phyloP scores from a whole-genome alignment of 805 yeast genomes.

The Pichia thaimueangensis region DNA sequence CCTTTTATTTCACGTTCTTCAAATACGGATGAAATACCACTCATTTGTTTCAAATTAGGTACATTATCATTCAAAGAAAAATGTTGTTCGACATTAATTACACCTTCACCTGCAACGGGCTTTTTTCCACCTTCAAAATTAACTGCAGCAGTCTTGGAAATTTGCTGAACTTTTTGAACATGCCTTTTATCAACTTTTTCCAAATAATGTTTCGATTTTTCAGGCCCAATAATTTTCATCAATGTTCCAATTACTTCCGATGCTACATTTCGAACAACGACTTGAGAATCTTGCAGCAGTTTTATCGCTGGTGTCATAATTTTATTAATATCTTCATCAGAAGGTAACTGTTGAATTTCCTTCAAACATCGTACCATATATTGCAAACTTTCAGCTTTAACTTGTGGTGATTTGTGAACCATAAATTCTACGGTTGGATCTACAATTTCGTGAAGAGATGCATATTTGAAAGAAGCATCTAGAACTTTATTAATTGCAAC shows the following conservation, averaged over 20 bases:
- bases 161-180: conserved; percentile 55
- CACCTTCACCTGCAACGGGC: not conserved
- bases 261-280: conserved; percentile 72
- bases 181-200: conserved; percentile 72
- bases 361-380: conserved; percentile 60
- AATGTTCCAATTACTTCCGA: conserved; percentile 74
- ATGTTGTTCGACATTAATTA: not conserved
- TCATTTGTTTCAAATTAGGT: not conserved
- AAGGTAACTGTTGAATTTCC: conserved; percentile 43
- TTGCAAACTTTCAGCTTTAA: conserved; percentile 63
- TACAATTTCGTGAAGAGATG: conserved; percentile 48
- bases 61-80: not conserved
- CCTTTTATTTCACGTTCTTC: not conserved
- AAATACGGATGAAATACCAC: not conserved
- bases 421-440: conserved; percentile 55
- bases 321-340: conserved; percentile 44
- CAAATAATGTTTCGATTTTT: conserved; percentile 52
- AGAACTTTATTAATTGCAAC: conserved; percentile 65
- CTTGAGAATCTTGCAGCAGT: conserved; percentile 75
- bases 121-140: conserved; percentile 16
- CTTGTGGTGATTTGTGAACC: conserved; percentile 78
- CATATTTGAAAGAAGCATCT: conserved; percentile 50
- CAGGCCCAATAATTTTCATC: conserved; percentile 75
- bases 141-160: conserved; percentile 49
- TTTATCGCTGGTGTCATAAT: conserved; percentile 53